Evolutionary conservation across 768 basidiomycete genomes (phyloP), one percentile per base, ranked within the genome.

Genomic region (Tephrocybe sp.): DNA sequence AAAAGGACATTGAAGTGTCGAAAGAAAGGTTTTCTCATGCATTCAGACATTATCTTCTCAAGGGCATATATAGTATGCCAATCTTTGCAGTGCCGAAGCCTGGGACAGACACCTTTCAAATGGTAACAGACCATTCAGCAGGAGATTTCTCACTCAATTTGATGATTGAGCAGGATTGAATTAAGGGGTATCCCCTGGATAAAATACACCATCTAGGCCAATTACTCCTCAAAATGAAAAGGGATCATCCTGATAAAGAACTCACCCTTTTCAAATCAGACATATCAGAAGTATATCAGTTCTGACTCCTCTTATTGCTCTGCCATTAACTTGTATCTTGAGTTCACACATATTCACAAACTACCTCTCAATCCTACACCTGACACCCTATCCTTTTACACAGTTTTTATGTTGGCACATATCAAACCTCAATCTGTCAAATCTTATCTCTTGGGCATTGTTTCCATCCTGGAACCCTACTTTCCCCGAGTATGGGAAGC

Each of bases 221-320:
- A 30, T 12, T 30, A 6, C 28, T 30, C 12, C 28, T 28, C 9
- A 4, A 26, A 7, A 45, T 45, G 26, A 36, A 8, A 10, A 4
- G 21, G 25, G n/a, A 26, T 18, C 33, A 17, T 25, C 23, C 18
- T 15, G 17, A 2, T 4, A 20, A 10, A 17, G 18, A 14, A 17
- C 49, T 70, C 6, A 40, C 51, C 4, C 46, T 73, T 0, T 75
- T 68, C 63, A 75, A 76, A 48, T 67, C 65, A 0, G 73, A 78
- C 48, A 68, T 78, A 0, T 58, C 62, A 0, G 50, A 62, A 11
- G 75, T 75, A 0, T 75, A 73, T 42, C 57, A 62, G 0, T 61
- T 49, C 74, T 58, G 61, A 50, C 48, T 18, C 23, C 65, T 0
- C 59, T 73, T 51, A 57, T 56, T 21, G 46, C 55, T n/a, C 57